These are phyloP conservation scores for Clonostachys rhizophaga DNA, from an alignment of 2,329 filamentous ascomycete species.

Conservation along the genomic window DNA sequence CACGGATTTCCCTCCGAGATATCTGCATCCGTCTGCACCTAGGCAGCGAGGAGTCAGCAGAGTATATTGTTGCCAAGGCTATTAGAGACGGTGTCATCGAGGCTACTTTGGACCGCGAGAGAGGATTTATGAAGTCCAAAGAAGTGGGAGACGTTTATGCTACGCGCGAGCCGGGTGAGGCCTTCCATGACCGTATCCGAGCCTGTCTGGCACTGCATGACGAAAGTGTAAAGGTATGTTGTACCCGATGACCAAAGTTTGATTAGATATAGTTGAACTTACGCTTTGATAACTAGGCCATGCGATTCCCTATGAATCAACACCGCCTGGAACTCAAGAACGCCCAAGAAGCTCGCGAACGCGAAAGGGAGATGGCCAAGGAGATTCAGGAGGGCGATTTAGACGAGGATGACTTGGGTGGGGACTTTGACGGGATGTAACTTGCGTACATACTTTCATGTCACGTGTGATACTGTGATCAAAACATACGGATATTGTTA, in stretches of 20 bases:
- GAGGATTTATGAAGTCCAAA: conserved; percentile 98
- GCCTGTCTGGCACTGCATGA: conserved; percentile 91
- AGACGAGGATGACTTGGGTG: conserved; percentile 92
- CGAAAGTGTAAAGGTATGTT: conserved; percentile 88
- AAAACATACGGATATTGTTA: too few relatives aligned
- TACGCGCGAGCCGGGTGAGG: conserved; percentile 91
- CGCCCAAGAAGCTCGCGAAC: conserved; percentile 93
- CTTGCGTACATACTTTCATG: background rate
- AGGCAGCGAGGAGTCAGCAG: conserved; percentile 92
- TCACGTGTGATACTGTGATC: too few relatives aligned
- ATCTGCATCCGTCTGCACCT: conserved; percentile 94
- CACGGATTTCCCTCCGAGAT: conserved; percentile 91
- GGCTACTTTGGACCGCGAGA: conserved; percentile 88
- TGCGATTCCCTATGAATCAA: conserved; percentile 99
- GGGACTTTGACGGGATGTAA: conserved; percentile 95
- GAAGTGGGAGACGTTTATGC: conserved; percentile 94
- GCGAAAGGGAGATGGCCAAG: conserved; percentile 95
- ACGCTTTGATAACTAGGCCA: conserved; percentile 54
- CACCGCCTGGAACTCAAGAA: conserved; percentile 96
- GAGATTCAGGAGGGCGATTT: conserved; percentile 97
- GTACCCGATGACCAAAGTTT: background rate
- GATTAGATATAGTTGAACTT: conserved; percentile 14
- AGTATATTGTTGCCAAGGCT: conserved; percentile 98
- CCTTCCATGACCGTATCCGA: conserved; percentile 93
- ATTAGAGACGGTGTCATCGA: conserved; percentile 97